A percentile compares a stretch with the other conserved stretches of the same genome.
Conservation (phyloP, 1,284 basidiomycete species). For the Marasmius fiardii region DNA sequence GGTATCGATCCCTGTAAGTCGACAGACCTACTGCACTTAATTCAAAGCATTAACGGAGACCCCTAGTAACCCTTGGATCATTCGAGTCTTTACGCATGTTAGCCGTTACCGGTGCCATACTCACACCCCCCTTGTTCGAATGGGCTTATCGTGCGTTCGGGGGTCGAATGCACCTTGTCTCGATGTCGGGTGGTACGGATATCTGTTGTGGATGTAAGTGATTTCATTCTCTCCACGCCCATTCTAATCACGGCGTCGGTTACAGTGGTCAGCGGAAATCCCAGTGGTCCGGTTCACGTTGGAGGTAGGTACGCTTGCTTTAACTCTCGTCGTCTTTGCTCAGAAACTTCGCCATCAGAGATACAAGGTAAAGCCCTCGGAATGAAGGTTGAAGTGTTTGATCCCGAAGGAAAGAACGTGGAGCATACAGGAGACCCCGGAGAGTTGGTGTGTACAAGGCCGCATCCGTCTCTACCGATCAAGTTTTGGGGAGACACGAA, state of each 20-base stretch:
- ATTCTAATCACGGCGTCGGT: background rate
- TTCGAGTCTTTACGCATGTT: slow-evolving; percentile 61
- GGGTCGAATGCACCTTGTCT: slow-evolving; percentile 56
- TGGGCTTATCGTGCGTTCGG: slow-evolving; percentile 75
- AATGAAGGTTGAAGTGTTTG: slow-evolving; percentile 64
- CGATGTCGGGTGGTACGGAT: slow-evolving; percentile 79
- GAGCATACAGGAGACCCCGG: slow-evolving; percentile 56
- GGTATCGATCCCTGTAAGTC: slow-evolving; percentile 50
- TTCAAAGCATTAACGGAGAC: background rate
- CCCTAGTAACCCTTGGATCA: slow-evolving; percentile 39
- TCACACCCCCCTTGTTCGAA: slow-evolving; percentile 77
- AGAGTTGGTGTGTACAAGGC: slow-evolving; percentile 68
- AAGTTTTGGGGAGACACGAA: slow-evolving; percentile 75
- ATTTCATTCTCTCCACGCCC: background rate
- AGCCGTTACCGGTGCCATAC: slow-evolving; percentile 72
- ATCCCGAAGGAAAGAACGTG: slow-evolving; percentile 49
- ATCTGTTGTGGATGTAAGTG: slow-evolving; percentile 65
- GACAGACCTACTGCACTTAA: slow-evolving; percentile 10
- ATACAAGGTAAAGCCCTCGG: slow-evolving; percentile 62
- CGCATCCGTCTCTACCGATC: slow-evolving; percentile 85
- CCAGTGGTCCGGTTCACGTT: slow-evolving; percentile 46
- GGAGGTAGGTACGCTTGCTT: slow-evolving; percentile 39
- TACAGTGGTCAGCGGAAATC: slow-evolving; percentile 45
- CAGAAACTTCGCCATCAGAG: slow-evolving; percentile 34
- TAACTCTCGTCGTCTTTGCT: background rate